Conservation (phyloP, 2,329 filamentous ascomycete genomes). For the Calonectria honghensis region DNA sequence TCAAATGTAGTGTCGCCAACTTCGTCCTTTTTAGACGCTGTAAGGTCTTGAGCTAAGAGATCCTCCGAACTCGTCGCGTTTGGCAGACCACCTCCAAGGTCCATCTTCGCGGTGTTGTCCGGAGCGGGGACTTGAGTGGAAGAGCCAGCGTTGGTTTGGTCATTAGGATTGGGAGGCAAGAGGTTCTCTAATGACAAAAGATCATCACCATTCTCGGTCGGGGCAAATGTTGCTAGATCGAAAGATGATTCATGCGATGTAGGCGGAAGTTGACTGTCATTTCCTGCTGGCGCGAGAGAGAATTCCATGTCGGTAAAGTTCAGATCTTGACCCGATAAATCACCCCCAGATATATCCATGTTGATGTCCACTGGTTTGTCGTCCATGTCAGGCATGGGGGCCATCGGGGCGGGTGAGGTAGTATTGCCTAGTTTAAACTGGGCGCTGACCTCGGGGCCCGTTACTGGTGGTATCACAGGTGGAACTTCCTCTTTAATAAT, state of each 20-base stretch:
- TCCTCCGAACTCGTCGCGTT: slow-evolving; percentile 1
- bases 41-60: slow-evolving; percentile 16
- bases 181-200: slow-evolving; percentile 57
- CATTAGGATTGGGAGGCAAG: slow-evolving; percentile 52
- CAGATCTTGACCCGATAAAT: slow-evolving; percentile 60
- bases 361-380: slow-evolving; percentile 50
- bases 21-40: slow-evolving; percentile 50
- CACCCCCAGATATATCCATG: slow-evolving; percentile 46
- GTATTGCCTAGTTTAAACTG: slow-evolving; percentile 57
- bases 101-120: slow-evolving; percentile 41
- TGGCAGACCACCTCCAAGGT: slow-evolving; percentile 21
- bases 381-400: slow-evolving; percentile 56
- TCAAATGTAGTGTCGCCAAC: slow-evolving; percentile 61
- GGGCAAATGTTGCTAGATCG: slow-evolving; percentile 67
- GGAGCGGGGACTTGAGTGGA: slow-evolving; percentile 39
- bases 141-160: slow-evolving; percentile 42
- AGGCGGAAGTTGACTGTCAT: slow-evolving; percentile 52
- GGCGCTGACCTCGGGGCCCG: slow-evolving; percentile 47
- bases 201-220: slow-evolving; percentile 57
- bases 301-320: slow-evolving; percentile 76
- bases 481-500: slow-evolving; percentile 51
- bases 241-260: slow-evolving; percentile 63
- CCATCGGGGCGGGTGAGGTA: slow-evolving; percentile 49
- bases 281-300: slow-evolving; percentile 67
- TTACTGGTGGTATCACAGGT: slow-evolving; percentile 37